phyloP scores from a whole-genome alignment of 805 yeast species.

The Wickerhamomyces ciferrii region DNA sequence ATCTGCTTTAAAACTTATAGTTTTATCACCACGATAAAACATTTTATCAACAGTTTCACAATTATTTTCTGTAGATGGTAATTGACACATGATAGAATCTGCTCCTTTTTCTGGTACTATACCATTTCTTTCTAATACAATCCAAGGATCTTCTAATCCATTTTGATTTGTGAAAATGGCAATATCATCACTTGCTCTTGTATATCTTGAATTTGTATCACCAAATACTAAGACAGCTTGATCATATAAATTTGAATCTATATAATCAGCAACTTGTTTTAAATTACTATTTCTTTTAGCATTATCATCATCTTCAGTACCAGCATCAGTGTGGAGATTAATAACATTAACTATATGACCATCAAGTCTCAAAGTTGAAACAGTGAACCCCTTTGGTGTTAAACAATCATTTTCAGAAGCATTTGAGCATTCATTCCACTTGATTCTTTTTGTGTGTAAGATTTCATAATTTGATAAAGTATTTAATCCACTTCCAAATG shows the following conservation, averaged over 20 bases:
- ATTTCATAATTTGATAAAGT: constrained; percentile 7
- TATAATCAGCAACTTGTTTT: constrained; percentile 7
- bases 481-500: constrained; percentile 6
- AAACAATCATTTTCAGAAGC: constrained; percentile 7
- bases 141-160: constrained; percentile 6
- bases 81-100: constrained; percentile 3
- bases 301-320: constrained; percentile 6
- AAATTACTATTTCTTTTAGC: constrained; percentile 4
- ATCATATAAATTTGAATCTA: constrained; percentile 2
- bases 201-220: constrained; percentile 7
- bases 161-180: constrained; percentile 1
- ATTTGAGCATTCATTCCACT: constrained; percentile 6
- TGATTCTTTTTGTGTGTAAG: constrained; percentile 5
- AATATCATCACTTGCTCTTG: constrained; percentile 4
- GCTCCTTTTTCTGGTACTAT: constrained; percentile 4
- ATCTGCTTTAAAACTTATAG: constrained; percentile 1
- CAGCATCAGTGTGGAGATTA: constrained; percentile 8
- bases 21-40: constrained; percentile 6
- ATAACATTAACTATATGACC: constrained; percentile 6
- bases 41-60: constrained; percentile 8
- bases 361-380: constrained; percentile 2
- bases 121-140: constrained; percentile 2
- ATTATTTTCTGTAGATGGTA: constrained; percentile 1
- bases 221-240: constrained; percentile 7
- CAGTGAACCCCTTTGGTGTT: constrained; percentile 9